These are phyloP conservation scores for Triticum urartu DNA, from an alignment of 176 grass and related monocot genomes.

Conservation along the genomic window DNA sequence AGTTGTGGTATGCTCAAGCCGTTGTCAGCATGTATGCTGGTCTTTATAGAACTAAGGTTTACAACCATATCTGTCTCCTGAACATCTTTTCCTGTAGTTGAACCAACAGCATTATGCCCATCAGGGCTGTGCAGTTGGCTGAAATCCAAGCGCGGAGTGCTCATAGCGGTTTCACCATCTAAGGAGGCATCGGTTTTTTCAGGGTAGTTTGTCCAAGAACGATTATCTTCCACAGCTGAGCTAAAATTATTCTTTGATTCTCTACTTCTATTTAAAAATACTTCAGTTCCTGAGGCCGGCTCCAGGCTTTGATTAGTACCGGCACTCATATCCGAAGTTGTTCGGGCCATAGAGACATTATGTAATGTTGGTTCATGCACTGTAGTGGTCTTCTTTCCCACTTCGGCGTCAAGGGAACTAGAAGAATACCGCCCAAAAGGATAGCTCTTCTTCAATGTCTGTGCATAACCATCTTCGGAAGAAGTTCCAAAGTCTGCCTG, in stretches of 20 bases:
- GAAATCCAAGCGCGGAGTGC: constrained; percentile 73
- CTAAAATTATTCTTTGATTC: constrained; percentile 47
- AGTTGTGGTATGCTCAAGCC: constrained; percentile 85
- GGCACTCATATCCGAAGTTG: constrained; percentile 50
- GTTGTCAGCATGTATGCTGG: constrained; percentile 48
- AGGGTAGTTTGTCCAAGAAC: constrained; percentile 68
- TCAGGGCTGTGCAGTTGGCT: constrained; percentile 48
- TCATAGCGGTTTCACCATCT: constrained; percentile 60
- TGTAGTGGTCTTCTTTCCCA: constrained; percentile 46
- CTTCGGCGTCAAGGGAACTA: constrained; percentile 69
- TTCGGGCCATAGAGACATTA: constrained; percentile 40
- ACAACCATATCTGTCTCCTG: constrained; percentile 48
- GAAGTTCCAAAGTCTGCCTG: constrained; percentile 90
- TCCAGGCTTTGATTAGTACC: constrained; percentile 48
- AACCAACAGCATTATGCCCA: constrained; percentile 54
- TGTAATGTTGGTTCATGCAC: constrained; percentile 47
- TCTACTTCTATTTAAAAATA: constrained; percentile 41
- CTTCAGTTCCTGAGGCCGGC: constrained; percentile 28
- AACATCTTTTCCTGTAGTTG: constrained; percentile 38
- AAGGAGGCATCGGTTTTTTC: constrained; percentile 70
- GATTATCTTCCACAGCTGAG: constrained; percentile 37
- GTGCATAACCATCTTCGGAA: constrained; percentile 81
- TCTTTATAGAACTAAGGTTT: constrained; percentile 57
- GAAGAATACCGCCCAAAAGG: constrained; percentile 79
- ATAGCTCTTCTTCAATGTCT: constrained; percentile 68